Conservation (phyloP, 2,329 filamentous ascomycete genomes). For the Talaromyces sp. region DNA sequence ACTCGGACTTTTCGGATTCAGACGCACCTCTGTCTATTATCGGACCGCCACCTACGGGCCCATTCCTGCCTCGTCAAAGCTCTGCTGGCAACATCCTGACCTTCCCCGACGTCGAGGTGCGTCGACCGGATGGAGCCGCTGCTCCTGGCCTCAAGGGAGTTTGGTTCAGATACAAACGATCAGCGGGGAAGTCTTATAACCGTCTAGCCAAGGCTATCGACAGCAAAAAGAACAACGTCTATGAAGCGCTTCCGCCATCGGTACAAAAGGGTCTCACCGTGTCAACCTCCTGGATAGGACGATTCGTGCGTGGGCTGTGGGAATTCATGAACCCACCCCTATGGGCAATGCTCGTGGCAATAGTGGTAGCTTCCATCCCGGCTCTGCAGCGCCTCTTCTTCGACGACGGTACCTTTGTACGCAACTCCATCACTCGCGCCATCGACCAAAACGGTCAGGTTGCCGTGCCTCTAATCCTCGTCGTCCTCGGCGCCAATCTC, state of each 20-base stretch:
- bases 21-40: constrained; percentile 20
- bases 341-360: constrained; percentile 92
- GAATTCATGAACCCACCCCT: constrained; percentile 98
- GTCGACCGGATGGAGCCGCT: constrained; percentile 19
- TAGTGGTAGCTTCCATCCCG: constrained; percentile 85
- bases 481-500: constrained; percentile 90
- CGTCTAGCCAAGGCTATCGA: constrained; percentile 17
- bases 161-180: constrained; percentile 23
- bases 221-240: constrained; percentile 27
- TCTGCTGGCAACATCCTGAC: constrained; percentile 54
- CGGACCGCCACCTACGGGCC: constrained; percentile 26
- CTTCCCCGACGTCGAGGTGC: constrained; percentile 43
- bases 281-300: constrained; percentile 36
- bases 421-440: constrained; percentile 87
- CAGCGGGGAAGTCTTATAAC: constrained; percentile 15
- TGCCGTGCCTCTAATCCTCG: constrained; percentile 88
- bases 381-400: constrained; percentile 81
- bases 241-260: constrained; percentile 47
- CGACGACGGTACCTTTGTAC: constrained; percentile 77
- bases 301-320: constrained; percentile 66
- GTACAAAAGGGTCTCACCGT: constrained; percentile 48
- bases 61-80: constrained; percentile 33
- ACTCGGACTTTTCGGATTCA: constrained; percentile 16
- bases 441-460: constrained; percentile 81
- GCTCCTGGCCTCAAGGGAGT: constrained; percentile 22